phyloP scores from a whole-genome alignment of 2,329 filamentous ascomycete species.

The Coniochaeta hoffmannii region DNA sequence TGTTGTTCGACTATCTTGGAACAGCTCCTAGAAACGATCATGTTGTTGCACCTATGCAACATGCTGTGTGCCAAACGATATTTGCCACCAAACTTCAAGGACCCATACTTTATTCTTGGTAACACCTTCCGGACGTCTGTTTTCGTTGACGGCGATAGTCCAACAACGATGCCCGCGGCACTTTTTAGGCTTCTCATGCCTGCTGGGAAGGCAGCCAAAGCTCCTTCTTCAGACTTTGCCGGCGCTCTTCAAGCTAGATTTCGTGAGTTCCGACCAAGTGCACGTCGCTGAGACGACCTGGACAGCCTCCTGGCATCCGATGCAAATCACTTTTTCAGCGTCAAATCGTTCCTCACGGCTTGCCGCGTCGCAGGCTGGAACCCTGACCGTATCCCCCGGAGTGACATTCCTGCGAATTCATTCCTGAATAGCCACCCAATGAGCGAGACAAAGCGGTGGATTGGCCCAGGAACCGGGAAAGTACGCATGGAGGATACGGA shows the following conservation, averaged over 20 bases:
- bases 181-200: no score
- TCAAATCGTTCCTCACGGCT: slow-evolving; percentile 22
- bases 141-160: slow-evolving; percentile 18
- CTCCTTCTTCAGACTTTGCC: not conserved
- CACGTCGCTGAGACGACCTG: not conserved
- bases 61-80: slow-evolving; percentile 35
- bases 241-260: not conserved
- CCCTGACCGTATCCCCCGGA: slow-evolving; percentile 26
- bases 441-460: slow-evolving; percentile 15
- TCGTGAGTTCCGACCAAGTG: not conserved
- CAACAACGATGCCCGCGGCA: no score
- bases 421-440: slow-evolving; percentile 19
- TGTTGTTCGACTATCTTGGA: slow-evolving; percentile 30
- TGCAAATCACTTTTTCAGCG: slow-evolving; percentile 23
- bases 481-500: slow-evolving; percentile 19
- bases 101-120: slow-evolving; percentile 18
- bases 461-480: slow-evolving; percentile 21
- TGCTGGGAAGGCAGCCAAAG: no score
- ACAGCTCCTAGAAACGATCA: slow-evolving; percentile 26
- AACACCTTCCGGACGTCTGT: slow-evolving; percentile 21
- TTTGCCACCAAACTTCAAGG: slow-evolving; percentile 18
- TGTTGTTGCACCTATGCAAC: slow-evolving; percentile 38
- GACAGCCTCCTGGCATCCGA: slow-evolving; percentile 12
- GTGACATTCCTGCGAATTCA: slow-evolving; percentile 18
- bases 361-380: slow-evolving; percentile 26